Evolutionary conservation across 1,284 basidiomycete genomes (phyloP).

Genomic region (Tilletia horrida): DNA sequence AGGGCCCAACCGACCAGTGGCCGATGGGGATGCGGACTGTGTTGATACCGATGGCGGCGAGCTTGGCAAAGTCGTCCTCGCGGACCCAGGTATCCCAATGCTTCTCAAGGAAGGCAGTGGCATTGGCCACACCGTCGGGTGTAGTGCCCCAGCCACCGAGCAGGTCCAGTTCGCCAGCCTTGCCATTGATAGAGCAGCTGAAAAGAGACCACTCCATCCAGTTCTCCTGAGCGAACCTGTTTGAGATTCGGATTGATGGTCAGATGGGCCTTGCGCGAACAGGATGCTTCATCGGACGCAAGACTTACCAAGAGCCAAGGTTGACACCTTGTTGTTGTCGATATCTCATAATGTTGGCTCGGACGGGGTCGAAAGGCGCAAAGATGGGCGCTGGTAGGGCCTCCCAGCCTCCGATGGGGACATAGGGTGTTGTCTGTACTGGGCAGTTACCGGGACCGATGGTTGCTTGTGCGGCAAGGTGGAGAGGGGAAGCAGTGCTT

Average conservation of each 20-base stretch:
- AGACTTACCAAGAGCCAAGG: constrained; percentile 35
- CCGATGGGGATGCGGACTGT: constrained; percentile 56
- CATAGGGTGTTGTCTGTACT: constrained; percentile 36
- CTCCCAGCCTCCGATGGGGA: constrained; percentile 40
- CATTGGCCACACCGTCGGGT: constrained; percentile 58
- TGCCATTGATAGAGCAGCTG: constrained; percentile 62
- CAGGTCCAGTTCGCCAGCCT: constrained; percentile 60
- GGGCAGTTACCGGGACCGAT: constrained; percentile 48
- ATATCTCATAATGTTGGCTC: constrained; percentile 48
- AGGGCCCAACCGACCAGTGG: constrained; percentile 56
- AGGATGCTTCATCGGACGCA: no score
- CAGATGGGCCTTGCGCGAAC: constrained; percentile 3
- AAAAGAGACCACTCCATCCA: constrained; percentile 76
- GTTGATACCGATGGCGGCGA: constrained; percentile 54
- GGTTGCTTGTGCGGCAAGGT: constrained; percentile 29
- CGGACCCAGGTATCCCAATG: constrained; percentile 63
- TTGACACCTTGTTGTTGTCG: constrained; percentile 50
- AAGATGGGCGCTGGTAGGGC: constrained; percentile 38
- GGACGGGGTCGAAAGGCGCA: constrained; percentile 43
- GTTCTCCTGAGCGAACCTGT: constrained; percentile 71
- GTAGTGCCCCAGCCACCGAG: constrained; percentile 61
- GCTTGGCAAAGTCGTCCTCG: constrained; percentile 57
- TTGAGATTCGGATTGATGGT: neutral
- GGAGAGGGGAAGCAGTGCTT: constrained; percentile 23
- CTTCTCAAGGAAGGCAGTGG: constrained; percentile 62